These are phyloP conservation scores for Penicillium coprophilum DNA, from an alignment of 495 filamentous ascomycete species.

Conservation along the genomic window DNA sequence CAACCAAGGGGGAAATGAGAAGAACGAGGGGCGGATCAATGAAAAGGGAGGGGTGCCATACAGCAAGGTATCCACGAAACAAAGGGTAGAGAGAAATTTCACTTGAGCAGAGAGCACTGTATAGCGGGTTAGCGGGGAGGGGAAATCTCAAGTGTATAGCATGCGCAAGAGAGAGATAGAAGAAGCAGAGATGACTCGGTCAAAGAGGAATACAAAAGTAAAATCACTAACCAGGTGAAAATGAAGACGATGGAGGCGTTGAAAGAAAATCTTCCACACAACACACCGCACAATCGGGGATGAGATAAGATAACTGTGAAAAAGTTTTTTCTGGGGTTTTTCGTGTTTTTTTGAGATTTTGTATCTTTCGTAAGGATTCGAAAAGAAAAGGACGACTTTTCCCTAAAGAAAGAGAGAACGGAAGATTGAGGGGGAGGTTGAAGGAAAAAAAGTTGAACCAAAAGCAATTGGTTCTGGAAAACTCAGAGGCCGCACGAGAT, in stretches of 20 bases:
- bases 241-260: slow-evolving; percentile 26
- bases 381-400: slow-evolving; percentile 35
- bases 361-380: slow-evolving; percentile 47
- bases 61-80: slow-evolving; percentile 18
- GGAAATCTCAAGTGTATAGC: background rate
- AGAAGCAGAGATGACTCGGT: background rate
- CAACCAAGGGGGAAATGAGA: background rate
- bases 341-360: slow-evolving; percentile 44
- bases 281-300: slow-evolving; percentile 42
- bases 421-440: slow-evolving; percentile 36
- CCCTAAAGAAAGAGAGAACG: slow-evolving; percentile 39
- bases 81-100: slow-evolving; percentile 21
- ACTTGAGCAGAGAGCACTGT: slow-evolving; percentile 16
- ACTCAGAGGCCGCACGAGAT: slow-evolving; percentile 33
- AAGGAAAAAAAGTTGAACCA: slow-evolving; percentile 43
- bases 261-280: slow-evolving; percentile 38
- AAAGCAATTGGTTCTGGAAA: slow-evolving; percentile 40
- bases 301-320: slow-evolving; percentile 35
- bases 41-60: slow-evolving; percentile 12
- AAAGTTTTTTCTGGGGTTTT: slow-evolving; percentile 35
- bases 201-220: background rate
- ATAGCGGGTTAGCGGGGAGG: slow-evolving; percentile 4
- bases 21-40: slow-evolving; percentile 11
- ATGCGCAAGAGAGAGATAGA: background rate
- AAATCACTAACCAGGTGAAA: slow-evolving; percentile 27